A percentile compares a stretch with the other conserved stretches of the same genome.
These are phyloP conservation scores for Raphanus sativus DNA, from an alignment of 345 rosid species.

Conservation along the genomic window DNA sequence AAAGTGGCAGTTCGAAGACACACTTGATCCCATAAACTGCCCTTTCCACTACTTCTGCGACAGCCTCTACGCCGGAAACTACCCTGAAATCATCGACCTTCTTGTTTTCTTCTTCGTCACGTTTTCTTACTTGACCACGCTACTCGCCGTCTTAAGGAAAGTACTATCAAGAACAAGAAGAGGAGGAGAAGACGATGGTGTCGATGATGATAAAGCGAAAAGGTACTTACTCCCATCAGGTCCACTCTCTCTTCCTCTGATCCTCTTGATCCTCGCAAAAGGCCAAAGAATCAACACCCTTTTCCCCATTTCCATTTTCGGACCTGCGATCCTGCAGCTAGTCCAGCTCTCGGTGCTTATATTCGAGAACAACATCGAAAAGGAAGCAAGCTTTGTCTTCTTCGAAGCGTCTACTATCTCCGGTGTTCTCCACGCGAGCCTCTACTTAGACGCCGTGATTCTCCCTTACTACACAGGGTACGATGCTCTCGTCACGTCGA, in stretches of 20 bases:
- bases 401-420: conserved; percentile 77
- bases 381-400: conserved; percentile 56
- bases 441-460: conserved; percentile 68
- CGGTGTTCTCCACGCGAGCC: conserved; percentile 73
- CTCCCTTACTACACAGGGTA: conserved; percentile 83
- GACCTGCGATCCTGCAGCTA: conserved; percentile 67
- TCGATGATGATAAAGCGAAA: conserved; percentile 39
- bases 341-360: conserved; percentile 61
- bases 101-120: conserved; percentile 45
- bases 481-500: conserved; percentile 67
- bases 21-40: conserved; percentile 72
- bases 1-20: conserved; percentile 81
- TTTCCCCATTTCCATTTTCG: conserved; percentile 59
- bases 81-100: conserved; percentile 51
- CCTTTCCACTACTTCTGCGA: conserved; percentile 87
- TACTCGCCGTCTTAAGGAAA: conserved; percentile 45
- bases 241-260: conserved; percentile 61
- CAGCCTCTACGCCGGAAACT: conserved; percentile 56
- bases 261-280: conserved; percentile 61
- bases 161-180: conserved; percentile 37
- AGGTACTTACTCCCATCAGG: conserved; percentile 68
- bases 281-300: conserved; percentile 64
- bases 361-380: conserved; percentile 49
- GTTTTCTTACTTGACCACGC: conserved; percentile 47
- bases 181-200: background rate